These are phyloP conservation scores for Coemansia javaensis DNA, from an alignment of 192 early-diverging fungal genomes.

Conservation along the genomic window DNA sequence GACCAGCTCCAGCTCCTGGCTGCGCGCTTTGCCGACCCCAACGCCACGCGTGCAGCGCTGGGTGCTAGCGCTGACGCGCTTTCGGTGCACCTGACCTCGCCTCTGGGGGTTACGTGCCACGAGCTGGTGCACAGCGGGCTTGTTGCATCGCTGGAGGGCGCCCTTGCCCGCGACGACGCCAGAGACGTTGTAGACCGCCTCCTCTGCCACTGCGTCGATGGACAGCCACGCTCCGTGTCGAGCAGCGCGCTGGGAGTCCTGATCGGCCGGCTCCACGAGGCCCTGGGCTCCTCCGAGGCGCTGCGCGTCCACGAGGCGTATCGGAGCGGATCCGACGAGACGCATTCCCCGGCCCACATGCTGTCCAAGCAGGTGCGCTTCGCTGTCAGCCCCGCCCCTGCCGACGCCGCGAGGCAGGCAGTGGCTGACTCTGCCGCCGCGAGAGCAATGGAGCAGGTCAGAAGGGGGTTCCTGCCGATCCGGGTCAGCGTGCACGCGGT, in stretches of 20 bases:
- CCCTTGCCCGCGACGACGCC: background rate
- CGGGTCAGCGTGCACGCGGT: slow-evolving; percentile 82
- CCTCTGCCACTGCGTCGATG: background rate
- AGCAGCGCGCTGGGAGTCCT: slow-evolving; percentile 51
- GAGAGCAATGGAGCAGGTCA: slow-evolving; percentile 18
- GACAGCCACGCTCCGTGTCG: background rate
- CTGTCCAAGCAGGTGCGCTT: slow-evolving; percentile 74
- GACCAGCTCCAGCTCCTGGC: slow-evolving; percentile 3
- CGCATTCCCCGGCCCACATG: slow-evolving; percentile 55
- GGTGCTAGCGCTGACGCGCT: background rate
- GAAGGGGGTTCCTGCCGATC: slow-evolving; percentile 36
- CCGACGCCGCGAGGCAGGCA: slow-evolving; percentile 8
- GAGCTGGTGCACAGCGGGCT: slow-evolving; percentile 77
- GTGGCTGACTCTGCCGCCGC: background rate
- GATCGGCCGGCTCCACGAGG: slow-evolving; percentile 66
- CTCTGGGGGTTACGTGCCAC: slow-evolving; percentile 64
- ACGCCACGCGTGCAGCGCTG: background rate
- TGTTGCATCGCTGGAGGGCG: slow-evolving; percentile 50
- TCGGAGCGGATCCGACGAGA: slow-evolving; percentile 37
- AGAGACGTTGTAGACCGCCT: background rate
- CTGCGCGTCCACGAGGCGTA: slow-evolving; percentile 57
- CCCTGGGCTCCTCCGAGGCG: slow-evolving; percentile 60
- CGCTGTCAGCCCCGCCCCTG: slow-evolving; percentile 53
- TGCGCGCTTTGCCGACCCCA: background rate
- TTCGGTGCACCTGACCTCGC: slow-evolving; percentile 3